These are phyloP conservation scores for Lactarius hatsudake DNA, from an alignment of 768 basidiomycete genomes.

Conservation along the genomic window DNA sequence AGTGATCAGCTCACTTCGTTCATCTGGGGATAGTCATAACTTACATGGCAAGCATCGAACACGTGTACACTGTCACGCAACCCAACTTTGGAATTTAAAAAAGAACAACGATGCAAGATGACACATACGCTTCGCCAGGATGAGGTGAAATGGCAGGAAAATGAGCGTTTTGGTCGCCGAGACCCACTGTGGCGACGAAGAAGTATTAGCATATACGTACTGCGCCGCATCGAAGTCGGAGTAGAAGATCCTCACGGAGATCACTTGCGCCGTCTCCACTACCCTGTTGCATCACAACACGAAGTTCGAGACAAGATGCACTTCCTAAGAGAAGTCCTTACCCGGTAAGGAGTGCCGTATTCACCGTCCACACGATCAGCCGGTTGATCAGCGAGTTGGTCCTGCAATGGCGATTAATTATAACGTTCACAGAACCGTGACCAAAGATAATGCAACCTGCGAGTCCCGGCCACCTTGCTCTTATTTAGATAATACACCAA, in stretches of 20 bases:
- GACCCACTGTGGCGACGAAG: constrained; percentile 5
- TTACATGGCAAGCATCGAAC: constrained; percentile 23
- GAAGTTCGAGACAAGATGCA: background rate
- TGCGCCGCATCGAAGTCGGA: no score
- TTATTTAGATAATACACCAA: constrained; percentile 21
- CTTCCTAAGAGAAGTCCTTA: background rate
- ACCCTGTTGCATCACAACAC: background rate
- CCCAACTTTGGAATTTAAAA: background rate
- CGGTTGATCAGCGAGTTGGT: constrained; percentile 15
- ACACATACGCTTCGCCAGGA: constrained; percentile 13
- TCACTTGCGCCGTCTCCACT: constrained; percentile 14
- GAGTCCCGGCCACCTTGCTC: background rate
- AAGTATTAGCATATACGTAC: background rate
- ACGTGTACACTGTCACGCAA: constrained; percentile 12
- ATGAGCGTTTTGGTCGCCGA: constrained; percentile 11
- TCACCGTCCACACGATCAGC: constrained; percentile 17
- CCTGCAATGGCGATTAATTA: background rate
- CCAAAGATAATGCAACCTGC: background rate
- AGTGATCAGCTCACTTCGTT: background rate
- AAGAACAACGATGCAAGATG: background rate
- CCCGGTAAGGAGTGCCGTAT: constrained; percentile 13
- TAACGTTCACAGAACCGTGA: background rate
- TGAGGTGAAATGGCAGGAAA: constrained; percentile 20
- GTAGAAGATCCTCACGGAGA: background rate
- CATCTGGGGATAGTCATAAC: background rate